Percentiles rank a stretch among this genome's conserved stretches.
Conservation (phyloP, 192 early-diverging fungal genomes). For the Backusella sp. region DNA sequence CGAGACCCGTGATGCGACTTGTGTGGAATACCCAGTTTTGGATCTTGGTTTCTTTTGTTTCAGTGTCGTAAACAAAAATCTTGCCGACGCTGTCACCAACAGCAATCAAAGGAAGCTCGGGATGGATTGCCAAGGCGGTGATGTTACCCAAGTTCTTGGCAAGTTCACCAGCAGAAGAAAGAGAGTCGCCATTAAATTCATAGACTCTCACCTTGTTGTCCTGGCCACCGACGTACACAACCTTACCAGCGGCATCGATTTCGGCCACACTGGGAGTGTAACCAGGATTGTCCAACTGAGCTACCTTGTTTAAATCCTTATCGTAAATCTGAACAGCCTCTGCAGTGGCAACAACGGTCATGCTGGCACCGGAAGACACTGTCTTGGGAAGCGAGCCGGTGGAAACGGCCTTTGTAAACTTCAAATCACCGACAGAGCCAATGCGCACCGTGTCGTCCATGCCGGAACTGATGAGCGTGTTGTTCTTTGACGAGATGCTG, state of each 20-base stretch:
- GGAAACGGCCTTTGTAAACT: conserved; percentile 40
- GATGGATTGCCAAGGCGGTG: conserved; percentile 78
- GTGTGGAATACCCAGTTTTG: conserved; percentile 88
- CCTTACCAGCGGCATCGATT: conserved; percentile 47
- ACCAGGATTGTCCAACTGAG: conserved; percentile 32
- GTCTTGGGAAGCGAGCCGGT: conserved; percentile 51
- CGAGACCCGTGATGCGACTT: conserved; percentile 77
- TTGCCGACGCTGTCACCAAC: conserved; percentile 80
- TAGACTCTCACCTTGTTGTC: conserved; percentile 70
- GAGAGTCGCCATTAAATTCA: conserved; percentile 42
- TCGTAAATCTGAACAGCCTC: conserved; percentile 51
- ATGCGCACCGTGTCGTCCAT: conserved; percentile 74
- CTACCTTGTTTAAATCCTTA: conserved; percentile 42
- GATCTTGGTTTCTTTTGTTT: conserved; percentile 46
- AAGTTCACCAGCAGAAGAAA: conserved; percentile 33
- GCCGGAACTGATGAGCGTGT: conserved; percentile 57
- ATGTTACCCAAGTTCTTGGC: conserved; percentile 60
- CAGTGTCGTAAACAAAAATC: conserved; percentile 70
- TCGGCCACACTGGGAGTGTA: conserved; percentile 55
- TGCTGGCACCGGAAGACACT: conserved; percentile 49
- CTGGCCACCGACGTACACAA: conserved; percentile 64
- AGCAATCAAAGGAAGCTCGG: conserved; percentile 72
- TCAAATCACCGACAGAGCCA: conserved; percentile 23
- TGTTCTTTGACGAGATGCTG: conserved; percentile 45
- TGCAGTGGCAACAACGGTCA: conserved; percentile 52